These are phyloP conservation scores for Dendrobium catenatum DNA, from an alignment of 106 monocot genomes.

Conservation along the genomic window DNA sequence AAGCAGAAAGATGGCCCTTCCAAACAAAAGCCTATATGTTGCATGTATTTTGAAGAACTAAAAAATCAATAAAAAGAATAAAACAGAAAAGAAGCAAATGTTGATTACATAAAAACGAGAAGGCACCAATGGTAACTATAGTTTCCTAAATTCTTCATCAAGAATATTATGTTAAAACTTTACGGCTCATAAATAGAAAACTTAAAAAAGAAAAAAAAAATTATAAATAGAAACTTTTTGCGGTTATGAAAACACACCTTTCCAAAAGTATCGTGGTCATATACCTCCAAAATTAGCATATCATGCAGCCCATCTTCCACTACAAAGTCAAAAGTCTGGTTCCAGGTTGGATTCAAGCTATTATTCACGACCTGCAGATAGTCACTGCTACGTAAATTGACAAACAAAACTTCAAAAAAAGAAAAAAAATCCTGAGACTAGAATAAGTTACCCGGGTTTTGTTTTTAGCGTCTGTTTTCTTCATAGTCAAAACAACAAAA, in stretches of 20 bases:
- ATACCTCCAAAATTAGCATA: conserved; percentile 94
- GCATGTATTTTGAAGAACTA: not conserved
- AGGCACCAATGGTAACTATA: not conserved
- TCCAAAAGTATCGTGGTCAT: conserved; percentile 86
- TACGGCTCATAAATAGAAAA: not conserved
- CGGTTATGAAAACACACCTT: conserved; percentile 38
- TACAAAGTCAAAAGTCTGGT: conserved; percentile 96
- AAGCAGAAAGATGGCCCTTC: too few relatives aligned
- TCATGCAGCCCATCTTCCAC: conserved; percentile 99
- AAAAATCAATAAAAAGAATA: not conserved
- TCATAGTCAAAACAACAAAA: conserved; percentile 76
- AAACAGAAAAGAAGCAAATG: not conserved
- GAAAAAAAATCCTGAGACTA: not conserved
- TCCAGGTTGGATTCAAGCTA: conserved; percentile 86
- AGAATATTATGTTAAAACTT: not conserved
- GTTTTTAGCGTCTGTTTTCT: conserved; percentile 71
- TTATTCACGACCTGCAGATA: conserved; percentile 83
- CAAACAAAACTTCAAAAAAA: not conserved
- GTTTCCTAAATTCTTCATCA: not conserved
- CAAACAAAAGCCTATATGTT: not conserved
- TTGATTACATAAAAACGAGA: not conserved
- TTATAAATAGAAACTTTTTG: not conserved
- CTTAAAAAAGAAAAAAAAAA: not conserved
- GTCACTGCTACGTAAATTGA: not conserved
- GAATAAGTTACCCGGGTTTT: conserved; percentile 75